Conservation (phyloP, 805 yeast genomes). For the Candida multigemmis region DNA sequence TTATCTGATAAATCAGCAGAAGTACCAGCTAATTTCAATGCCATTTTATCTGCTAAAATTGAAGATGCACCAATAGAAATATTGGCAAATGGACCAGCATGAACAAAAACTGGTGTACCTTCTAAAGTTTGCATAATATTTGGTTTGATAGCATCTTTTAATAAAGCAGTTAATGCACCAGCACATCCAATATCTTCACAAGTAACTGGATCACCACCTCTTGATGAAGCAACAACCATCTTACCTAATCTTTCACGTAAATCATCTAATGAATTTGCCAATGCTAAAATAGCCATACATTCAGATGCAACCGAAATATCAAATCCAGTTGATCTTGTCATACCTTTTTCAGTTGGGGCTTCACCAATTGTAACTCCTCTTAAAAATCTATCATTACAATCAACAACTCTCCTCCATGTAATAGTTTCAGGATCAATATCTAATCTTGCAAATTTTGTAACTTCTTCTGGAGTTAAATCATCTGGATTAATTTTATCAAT, state of each 20-base stretch:
- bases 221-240: slow-evolving; percentile 80
- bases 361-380: slow-evolving; percentile 85
- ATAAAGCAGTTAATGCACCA: slow-evolving; percentile 88
- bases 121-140: slow-evolving; percentile 95
- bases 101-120: slow-evolving; percentile 96
- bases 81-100: slow-evolving; percentile 97
- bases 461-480: slow-evolving; percentile 70
- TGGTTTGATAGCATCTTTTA: slow-evolving; percentile 95
- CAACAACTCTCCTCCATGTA: slow-evolving; percentile 89
- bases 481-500: slow-evolving; percentile 74
- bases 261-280: slow-evolving; percentile 69
- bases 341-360: slow-evolving; percentile 90
- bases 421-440: slow-evolving; percentile 86
- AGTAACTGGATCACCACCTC: slow-evolving; percentile 73
- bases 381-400: slow-evolving; percentile 85
- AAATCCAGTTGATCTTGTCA: slow-evolving; percentile 79
- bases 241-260: slow-evolving; percentile 82
- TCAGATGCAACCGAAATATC: slow-evolving; percentile 96
- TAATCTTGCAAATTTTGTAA: slow-evolving; percentile 65
- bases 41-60: slow-evolving; percentile 87
- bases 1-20: slow-evolving; percentile 35
- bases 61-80: slow-evolving; percentile 96
- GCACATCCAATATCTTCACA: slow-evolving; percentile 94
- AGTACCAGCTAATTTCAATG: slow-evolving; percentile 69
- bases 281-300: slow-evolving; percentile 91